phyloP scores from a whole-genome alignment of 257 asterid species.

The Fraxinus excelsior region DNA sequence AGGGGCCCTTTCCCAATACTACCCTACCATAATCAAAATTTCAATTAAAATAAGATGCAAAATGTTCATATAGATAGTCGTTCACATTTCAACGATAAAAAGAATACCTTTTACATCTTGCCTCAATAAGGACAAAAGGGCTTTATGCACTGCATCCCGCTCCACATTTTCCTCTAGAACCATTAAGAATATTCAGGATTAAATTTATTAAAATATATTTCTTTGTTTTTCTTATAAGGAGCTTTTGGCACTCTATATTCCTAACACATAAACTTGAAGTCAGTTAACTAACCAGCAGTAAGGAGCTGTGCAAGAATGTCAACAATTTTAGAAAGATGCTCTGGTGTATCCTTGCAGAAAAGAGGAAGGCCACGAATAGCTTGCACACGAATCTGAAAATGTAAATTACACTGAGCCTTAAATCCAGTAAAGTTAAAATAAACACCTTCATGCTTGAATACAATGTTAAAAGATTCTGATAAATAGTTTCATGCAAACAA shows the following conservation, averaged over 20 bases:
- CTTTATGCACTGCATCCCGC: conserved; percentile 95
- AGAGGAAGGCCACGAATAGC: conserved; percentile 97
- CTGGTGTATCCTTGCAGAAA: conserved; percentile 98
- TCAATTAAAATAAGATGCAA: conserved; percentile 20
- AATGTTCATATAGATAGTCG: conserved; percentile 9
- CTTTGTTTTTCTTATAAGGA: conserved; percentile 7
- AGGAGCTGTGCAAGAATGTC: conserved; percentile 96
- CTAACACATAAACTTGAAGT: conserved; percentile 14
- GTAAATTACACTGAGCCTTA: conserved; percentile 18
- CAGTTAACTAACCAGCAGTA: conserved; percentile 71
- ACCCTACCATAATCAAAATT: background rate
- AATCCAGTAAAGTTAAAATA: conserved; percentile 1
- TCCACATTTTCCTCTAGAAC: conserved; percentile 85
- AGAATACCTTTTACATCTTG: conserved; percentile 82
- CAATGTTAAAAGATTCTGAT: conserved; percentile 15
- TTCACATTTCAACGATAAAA: conserved; percentile 16
- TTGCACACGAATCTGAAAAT: conserved; percentile 79
- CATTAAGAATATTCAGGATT: conserved; percentile 18
- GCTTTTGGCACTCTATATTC: conserved; percentile 3
- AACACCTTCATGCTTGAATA: background rate
- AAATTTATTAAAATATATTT: conserved; percentile 9
- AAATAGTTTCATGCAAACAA: background rate
- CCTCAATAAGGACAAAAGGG: conserved; percentile 87
- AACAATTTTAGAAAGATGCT: conserved; percentile 85
- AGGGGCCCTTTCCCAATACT: background rate